Conservation (phyloP, 2,329 filamentous ascomycete genomes). For the Huntiella decipiens region DNA sequence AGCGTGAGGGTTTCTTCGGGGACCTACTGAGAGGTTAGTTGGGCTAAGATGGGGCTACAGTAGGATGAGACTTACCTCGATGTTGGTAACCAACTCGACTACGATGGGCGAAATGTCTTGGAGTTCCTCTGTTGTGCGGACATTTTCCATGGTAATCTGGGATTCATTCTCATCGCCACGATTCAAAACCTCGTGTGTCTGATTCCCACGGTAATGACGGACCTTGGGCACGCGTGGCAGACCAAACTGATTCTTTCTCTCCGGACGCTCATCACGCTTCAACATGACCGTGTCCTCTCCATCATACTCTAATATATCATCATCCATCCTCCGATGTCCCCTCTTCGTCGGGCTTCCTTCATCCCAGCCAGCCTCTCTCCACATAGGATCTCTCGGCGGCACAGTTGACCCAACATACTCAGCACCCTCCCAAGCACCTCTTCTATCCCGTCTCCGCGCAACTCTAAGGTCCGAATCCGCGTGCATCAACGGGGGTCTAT, state of each 20-base stretch:
- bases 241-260: neutral
- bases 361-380: neutral
- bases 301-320: no score
- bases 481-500: neutral
- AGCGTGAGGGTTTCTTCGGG: slow-evolving; percentile 59
- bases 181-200: neutral
- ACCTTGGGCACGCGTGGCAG: neutral
- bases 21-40: slow-evolving; percentile 28
- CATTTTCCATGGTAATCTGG: neutral
- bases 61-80: neutral
- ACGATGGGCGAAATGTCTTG: slow-evolving; percentile 1
- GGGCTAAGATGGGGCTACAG: neutral
- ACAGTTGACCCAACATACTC: neutral
- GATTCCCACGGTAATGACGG: neutral
- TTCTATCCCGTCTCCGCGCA: neutral
- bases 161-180: neutral
- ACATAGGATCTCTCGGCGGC: neutral
- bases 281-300: neutral
- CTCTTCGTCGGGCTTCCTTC: neutral
- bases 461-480: neutral
- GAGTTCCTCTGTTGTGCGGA: neutral
- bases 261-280: neutral
- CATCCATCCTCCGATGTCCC: neutral
- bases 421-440: neutral
- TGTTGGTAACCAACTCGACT: slow-evolving; percentile 5